Percentiles rank a stretch among this genome's conserved stretches.
Evolutionary conservation across 768 basidiomycete species (phyloP).

Genomic region (Auriculariales sp.): DNA sequence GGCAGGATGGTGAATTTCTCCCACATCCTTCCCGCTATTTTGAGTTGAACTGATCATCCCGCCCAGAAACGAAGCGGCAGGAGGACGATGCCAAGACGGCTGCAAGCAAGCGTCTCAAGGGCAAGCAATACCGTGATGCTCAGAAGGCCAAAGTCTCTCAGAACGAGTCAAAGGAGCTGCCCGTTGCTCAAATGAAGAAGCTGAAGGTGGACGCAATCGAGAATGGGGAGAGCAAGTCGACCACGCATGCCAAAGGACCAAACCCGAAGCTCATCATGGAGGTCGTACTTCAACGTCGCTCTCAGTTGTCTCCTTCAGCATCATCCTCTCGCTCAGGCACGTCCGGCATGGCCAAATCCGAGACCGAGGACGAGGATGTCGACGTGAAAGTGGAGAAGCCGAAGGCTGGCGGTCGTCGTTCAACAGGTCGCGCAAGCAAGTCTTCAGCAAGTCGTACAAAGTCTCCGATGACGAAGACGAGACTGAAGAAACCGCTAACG

Average conservation of each 20-base stretch:
- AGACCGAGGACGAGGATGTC: too few relatives aligned
- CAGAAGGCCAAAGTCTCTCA: slow-evolving; percentile 22
- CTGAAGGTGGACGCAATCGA: slow-evolving; percentile 1
- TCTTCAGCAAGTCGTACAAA: too few relatives aligned
- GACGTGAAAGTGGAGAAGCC: too few relatives aligned
- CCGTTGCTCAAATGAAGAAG: slow-evolving; percentile 6
- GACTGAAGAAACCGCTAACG: background rate
- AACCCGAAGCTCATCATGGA: slow-evolving; percentile 30
- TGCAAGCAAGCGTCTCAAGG: slow-evolving; percentile 56
- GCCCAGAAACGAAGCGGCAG: slow-evolving; percentile 28
- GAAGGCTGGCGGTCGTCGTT: too few relatives aligned
- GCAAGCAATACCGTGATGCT: slow-evolving; percentile 56
- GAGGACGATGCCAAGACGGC: slow-evolving; percentile 27
- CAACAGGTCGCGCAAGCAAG: too few relatives aligned
- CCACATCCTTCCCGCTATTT: slow-evolving; percentile 3
- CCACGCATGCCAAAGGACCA: slow-evolving; percentile 17
- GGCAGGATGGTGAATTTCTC: slow-evolving; percentile 36
- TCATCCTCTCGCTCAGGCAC: too few relatives aligned
- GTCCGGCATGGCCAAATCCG: too few relatives aligned
- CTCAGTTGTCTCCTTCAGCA: slow-evolving; percentile 8
- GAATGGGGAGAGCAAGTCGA: too few relatives aligned
- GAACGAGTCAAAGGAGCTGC: slow-evolving; percentile 8
- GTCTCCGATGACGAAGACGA: slow-evolving; percentile 6
- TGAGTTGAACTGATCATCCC: slow-evolving; percentile 2
- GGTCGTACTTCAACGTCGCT: slow-evolving; percentile 33